Conservation (phyloP, 1,284 basidiomycete species). For the Ustilago vetiveriae region DNA sequence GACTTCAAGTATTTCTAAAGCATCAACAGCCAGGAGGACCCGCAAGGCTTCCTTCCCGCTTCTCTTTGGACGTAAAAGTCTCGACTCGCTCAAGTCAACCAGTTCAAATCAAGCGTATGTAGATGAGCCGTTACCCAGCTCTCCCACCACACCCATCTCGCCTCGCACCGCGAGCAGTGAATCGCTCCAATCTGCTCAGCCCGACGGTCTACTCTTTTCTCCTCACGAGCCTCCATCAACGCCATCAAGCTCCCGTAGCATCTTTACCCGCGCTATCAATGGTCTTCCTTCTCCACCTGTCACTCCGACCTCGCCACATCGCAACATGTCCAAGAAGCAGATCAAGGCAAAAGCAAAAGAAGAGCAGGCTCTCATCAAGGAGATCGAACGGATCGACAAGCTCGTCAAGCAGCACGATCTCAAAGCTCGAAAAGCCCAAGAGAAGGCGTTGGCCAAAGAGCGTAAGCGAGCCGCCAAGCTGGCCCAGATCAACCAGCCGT, state of each 20-base stretch:
- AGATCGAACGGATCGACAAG: constrained; percentile 43
- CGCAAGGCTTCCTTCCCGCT: constrained; percentile 38
- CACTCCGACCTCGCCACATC: constrained; percentile 12
- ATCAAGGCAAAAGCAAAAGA: constrained; percentile 49
- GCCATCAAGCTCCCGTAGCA: constrained; percentile 3
- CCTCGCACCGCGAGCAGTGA: not conserved
- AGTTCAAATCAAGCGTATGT: not conserved
- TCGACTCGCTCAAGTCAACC: constrained; percentile 4
- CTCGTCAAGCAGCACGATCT: constrained; percentile 54
- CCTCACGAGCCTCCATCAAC: not conserved
- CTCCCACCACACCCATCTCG: constrained; percentile 15
- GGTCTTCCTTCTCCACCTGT: constrained; percentile 18
- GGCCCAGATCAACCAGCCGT: constrained; percentile 9
- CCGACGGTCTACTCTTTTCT: constrained; percentile 14
- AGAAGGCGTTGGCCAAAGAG: constrained; percentile 31
- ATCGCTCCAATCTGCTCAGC: not conserved
- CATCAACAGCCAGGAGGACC: constrained; percentile 2
- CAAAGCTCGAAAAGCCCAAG: constrained; percentile 33
- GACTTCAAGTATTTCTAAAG: constrained; percentile 31
- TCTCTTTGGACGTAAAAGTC: constrained; percentile 38
- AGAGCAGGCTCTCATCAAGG: constrained; percentile 49
- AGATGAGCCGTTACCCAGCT: constrained; percentile 4
- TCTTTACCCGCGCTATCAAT: constrained; percentile 4
- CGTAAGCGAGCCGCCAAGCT: constrained; percentile 20
- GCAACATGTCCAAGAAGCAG: constrained; percentile 39